Evolutionary conservation across 495 filamentous ascomycete genomes (phyloP).

Genomic region (Recurvomyces mirabilis): DNA sequence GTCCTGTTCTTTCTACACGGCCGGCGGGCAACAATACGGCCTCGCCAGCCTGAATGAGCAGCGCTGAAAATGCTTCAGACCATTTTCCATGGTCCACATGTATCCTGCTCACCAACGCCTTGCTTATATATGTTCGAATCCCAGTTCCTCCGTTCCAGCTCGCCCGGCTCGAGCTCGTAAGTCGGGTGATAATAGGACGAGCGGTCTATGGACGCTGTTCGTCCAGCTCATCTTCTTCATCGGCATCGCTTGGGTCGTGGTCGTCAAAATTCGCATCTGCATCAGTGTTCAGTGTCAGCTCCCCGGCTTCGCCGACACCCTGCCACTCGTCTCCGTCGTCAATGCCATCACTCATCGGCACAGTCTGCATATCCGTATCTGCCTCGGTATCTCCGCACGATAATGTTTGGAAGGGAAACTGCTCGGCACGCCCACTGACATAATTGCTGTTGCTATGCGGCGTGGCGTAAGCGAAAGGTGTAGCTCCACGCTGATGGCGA

Average conservation of each 20-base stretch:
- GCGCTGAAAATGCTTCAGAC: too few relatives aligned
- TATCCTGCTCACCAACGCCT: too few relatives aligned
- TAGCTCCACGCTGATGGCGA: constrained; percentile 34
- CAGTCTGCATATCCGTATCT: constrained; percentile 10
- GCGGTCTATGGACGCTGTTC: too few relatives aligned
- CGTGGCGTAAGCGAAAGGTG: constrained; percentile 42
- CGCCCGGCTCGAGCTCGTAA: too few relatives aligned
- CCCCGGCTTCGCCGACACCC: constrained; percentile 17
- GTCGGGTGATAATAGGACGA: too few relatives aligned
- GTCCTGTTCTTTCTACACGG: too few relatives aligned
- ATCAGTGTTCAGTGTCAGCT: too few relatives aligned
- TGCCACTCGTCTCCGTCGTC: constrained; percentile 21
- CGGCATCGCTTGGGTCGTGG: background rate
- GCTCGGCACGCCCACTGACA: constrained; percentile 2
- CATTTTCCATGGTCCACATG: too few relatives aligned
- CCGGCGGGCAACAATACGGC: constrained; percentile 8
- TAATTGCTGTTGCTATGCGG: constrained; percentile 35
- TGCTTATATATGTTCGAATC: too few relatives aligned
- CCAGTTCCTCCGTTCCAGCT: too few relatives aligned
- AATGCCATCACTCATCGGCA: background rate
- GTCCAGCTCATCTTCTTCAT: constrained; percentile 2
- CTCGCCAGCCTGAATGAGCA: background rate
- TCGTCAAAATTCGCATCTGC: too few relatives aligned
- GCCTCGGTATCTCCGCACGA: constrained; percentile 12
- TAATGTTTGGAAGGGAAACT: too few relatives aligned